Base-by-base conservation (phyloP, 2,329 filamentous ascomycete genomes). In the Pochonia chlamydosporia region DNA sequence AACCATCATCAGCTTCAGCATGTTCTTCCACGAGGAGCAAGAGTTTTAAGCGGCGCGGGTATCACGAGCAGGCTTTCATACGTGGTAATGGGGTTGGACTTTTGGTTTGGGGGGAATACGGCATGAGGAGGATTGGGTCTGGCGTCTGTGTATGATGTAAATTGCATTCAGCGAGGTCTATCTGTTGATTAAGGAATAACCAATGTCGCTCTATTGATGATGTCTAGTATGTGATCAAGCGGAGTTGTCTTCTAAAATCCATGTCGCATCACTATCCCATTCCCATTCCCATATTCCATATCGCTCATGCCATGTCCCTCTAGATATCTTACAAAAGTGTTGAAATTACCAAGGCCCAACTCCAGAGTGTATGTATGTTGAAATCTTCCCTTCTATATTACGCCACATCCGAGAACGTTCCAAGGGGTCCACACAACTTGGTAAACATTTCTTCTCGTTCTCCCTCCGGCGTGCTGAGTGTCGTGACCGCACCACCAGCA, bases 11-110 rank as follows among this genome's bases (percentile, higher is more conserved):
- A 93, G 87, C 72, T 99, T 99, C 69, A 85, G 87, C 56, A 87
- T 96, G 83, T 99, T 97, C 74, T 99, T 99, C 76, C 87, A 92
- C 65, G 91, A 97, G 69, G 90, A 97, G 66, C 87, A 95, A 63
- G 93, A 97, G 59, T 99, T 97, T 67, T 97, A 71, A 72, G 59
- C 37, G 21, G 21, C 8, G 26, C 26, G 26, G 26, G 26, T 13
- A 28, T 13, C 7, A 28, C 26, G 26, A 28, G 7, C 26, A 13
- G 26, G 26, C 7, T 13, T 13, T 7, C 26, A 28, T 28, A 13
- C 26, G 26, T 28, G 26, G 26, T 28, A 28, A 28, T 7, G 26
- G 7, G 26, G 26, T 13, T 28, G 26, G 26, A 13, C 26, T 7
- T 8, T 13, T 28, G 16, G 30, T 1, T 3, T 5, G 6, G 30